Conservation (phyloP, 139 green algal species). For the Chlamydomonas sp. region DNA sequence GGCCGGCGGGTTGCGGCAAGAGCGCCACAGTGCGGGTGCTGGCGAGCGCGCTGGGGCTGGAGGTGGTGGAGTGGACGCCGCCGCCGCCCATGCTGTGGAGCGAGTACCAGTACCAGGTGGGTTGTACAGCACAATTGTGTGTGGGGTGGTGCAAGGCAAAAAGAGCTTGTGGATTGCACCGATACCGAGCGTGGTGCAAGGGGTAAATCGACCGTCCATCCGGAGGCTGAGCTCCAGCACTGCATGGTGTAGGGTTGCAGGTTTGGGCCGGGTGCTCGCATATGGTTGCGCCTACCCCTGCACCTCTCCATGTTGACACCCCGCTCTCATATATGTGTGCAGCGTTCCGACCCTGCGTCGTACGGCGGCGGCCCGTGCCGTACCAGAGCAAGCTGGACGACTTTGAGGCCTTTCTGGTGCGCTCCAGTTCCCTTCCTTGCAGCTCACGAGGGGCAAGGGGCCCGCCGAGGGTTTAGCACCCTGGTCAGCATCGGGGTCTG, state of each 20-base stretch:
- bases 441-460: slow-evolving; percentile 11
- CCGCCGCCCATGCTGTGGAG: slow-evolving; percentile 69
- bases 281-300: no score
- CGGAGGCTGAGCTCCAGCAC: no score
- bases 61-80: slow-evolving; percentile 76
- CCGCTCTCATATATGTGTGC: no score
- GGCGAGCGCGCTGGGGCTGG: slow-evolving; percentile 61
- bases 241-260: no score
- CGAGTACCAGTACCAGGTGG: slow-evolving; percentile 65
- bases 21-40: slow-evolving; percentile 63
- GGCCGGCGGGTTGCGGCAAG: slow-evolving; percentile 82
- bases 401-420: slow-evolving; percentile 77
- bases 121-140: background rate
- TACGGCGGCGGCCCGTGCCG: background rate
- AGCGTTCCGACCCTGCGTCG: no score
- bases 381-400: slow-evolving; percentile 82
- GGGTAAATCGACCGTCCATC: background rate
- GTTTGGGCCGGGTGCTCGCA: no score
- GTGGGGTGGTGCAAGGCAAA: background rate
- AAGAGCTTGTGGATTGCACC: background rate
- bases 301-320: no score
- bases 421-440: slow-evolving; percentile 69
- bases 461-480: background rate
- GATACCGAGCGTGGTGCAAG: background rate
- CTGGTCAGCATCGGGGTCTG: background rate